Evolutionary conservation across 257 asterid genomes (phyloP).

Genomic region (Lavandula angustifolia): DNA sequence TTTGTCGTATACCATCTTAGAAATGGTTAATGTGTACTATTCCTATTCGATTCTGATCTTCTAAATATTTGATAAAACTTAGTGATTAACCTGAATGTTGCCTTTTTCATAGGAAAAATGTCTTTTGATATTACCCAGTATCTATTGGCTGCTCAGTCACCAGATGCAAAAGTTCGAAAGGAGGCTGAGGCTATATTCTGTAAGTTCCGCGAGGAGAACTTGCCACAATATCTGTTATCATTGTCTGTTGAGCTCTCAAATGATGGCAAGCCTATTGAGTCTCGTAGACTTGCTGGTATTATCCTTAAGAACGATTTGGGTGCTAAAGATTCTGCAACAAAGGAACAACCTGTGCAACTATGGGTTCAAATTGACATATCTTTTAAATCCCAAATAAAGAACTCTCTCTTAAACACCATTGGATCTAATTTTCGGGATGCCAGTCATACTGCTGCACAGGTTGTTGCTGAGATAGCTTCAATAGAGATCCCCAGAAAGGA

Average conservation of each 20-base stretch:
- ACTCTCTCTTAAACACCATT: slow-evolving; percentile 59
- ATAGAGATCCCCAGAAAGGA: slow-evolving; percentile 75
- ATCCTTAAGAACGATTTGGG: slow-evolving; percentile 78
- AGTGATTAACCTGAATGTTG: too few relatives aligned
- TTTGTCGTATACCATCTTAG: too few relatives aligned
- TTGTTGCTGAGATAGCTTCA: slow-evolving; percentile 78
- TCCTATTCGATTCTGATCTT: too few relatives aligned
- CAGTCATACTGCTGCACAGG: slow-evolving; percentile 80
- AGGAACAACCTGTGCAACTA: slow-evolving; percentile 57
- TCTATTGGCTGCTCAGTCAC: slow-evolving; percentile 83
- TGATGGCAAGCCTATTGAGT: slow-evolving; percentile 70
- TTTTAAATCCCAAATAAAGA: slow-evolving; percentile 66
- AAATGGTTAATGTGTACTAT: too few relatives aligned
- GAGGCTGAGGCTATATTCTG: slow-evolving; percentile 72
- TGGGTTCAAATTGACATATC: slow-evolving; percentile 67
- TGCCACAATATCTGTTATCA: slow-evolving; percentile 65
- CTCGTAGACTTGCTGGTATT: slow-evolving; percentile 85
- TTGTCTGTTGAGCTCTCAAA: slow-evolving; percentile 68
- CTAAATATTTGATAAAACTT: too few relatives aligned
- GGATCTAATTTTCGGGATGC: slow-evolving; percentile 67
- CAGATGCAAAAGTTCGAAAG: slow-evolving; percentile 72
- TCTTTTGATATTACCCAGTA: slow-evolving; percentile 79
- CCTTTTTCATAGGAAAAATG: slow-evolving; percentile 44
- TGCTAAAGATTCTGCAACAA: slow-evolving; percentile 70
- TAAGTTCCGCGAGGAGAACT: slow-evolving; percentile 60